phyloP scores from a whole-genome alignment of 1,284 basidiomycete species.

The Moesziomyces sp. region DNA sequence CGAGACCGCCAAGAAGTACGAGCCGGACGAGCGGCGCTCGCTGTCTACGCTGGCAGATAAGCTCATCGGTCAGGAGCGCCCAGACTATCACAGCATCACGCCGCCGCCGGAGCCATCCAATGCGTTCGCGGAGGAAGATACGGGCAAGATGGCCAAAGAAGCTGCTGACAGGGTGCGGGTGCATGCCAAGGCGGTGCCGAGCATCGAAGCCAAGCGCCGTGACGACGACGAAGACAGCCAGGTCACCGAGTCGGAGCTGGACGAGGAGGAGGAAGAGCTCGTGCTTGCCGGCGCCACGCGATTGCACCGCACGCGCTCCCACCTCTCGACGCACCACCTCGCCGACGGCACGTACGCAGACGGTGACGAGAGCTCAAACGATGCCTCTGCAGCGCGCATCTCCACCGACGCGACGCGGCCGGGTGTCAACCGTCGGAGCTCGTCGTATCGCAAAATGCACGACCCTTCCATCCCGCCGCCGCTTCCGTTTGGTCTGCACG shows the following conservation, averaged over 20 bases:
- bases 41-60: conserved; percentile 15
- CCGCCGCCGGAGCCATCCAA: conserved; percentile 26
- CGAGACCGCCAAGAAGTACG: conserved; percentile 8
- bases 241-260: conserved; percentile 50
- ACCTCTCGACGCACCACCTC: conserved; percentile 28
- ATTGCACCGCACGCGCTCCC: conserved; percentile 42
- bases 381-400: not conserved
- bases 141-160: conserved; percentile 10
- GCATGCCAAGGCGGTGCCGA: conserved; percentile 23
- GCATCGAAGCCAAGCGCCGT: not conserved
- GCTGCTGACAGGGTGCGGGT: conserved; percentile 23
- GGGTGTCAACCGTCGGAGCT: conserved; percentile 19
- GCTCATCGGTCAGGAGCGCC: conserved; percentile 35
- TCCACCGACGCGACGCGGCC: not conserved
- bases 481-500: conserved; percentile 65
- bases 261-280: conserved; percentile 49
- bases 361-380: not conserved
- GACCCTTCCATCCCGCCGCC: conserved; percentile 55
- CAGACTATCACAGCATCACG: conserved; percentile 39
- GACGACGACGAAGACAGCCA: conserved; percentile 33
- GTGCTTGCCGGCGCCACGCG: conserved; percentile 49
- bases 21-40: not conserved
- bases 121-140: conserved; percentile 6
- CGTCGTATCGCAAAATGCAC: conserved; percentile 26
- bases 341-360: conserved; percentile 11